Conservation (phyloP, 2,329 filamentous ascomycete genomes). For the Polychaeton citri region DNA sequence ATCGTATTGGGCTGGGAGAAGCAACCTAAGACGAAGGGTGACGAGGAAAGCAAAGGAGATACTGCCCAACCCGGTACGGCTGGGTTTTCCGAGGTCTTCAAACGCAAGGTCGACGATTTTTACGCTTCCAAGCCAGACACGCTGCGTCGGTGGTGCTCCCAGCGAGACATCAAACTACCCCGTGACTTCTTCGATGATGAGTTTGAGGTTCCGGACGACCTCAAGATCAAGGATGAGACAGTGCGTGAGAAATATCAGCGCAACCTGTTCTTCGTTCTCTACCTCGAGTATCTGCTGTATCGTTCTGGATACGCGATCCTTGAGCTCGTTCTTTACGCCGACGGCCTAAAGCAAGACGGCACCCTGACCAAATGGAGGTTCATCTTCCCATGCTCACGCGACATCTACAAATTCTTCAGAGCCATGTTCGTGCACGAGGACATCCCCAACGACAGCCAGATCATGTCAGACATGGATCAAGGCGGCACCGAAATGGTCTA, state of each 20-base stretch:
- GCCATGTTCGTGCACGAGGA: constrained; percentile 33
- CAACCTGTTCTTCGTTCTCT: constrained; percentile 58
- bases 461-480: constrained; percentile 44
- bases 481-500: constrained; percentile 43
- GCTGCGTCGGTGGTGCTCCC: constrained; percentile 31
- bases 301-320: constrained; percentile 47
- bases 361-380: constrained; percentile 49
- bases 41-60: constrained; percentile 26
- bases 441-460: constrained; percentile 39
- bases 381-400: constrained; percentile 49
- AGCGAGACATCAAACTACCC: constrained; percentile 34
- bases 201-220: constrained; percentile 35
- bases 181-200: constrained; percentile 36
- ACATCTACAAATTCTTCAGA: constrained; percentile 51
- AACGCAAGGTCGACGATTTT: constrained; percentile 43
- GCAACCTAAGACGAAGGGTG: constrained; percentile 18
- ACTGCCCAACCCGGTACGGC: constrained; percentile 44
- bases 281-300: constrained; percentile 54
- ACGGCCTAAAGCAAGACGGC: constrained; percentile 50
- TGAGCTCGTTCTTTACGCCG: constrained; percentile 54
- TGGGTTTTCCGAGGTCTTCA: constrained; percentile 42
- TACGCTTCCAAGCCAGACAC: constrained; percentile 48
- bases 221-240: constrained; percentile 33
- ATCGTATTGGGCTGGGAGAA: constrained; percentile 40
- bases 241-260: constrained; percentile 51